These are phyloP conservation scores for Kodamaea sagamina DNA, from an alignment of 805 yeast species.

Conservation along the genomic window DNA sequence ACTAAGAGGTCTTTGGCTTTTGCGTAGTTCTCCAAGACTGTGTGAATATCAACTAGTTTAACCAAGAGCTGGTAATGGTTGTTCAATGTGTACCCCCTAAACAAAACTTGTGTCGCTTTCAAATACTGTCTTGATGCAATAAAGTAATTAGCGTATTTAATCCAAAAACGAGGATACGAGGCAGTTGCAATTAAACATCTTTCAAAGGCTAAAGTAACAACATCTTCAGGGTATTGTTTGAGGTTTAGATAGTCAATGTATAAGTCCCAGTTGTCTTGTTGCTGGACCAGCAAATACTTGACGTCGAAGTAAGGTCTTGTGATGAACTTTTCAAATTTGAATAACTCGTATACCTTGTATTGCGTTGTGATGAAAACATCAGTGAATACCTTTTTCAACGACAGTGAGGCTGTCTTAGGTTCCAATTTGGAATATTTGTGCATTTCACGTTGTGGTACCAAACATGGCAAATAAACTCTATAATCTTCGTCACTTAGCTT, in stretches of 20 bases:
- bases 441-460: slow-evolving; percentile 24
- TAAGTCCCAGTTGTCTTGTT: slow-evolving; percentile 57
- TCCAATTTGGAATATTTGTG: slow-evolving; percentile 16
- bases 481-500: slow-evolving; percentile 13
- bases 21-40: slow-evolving; percentile 35
- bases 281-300: slow-evolving; percentile 39
- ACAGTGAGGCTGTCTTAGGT: slow-evolving; percentile 32
- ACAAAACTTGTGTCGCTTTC: slow-evolving; percentile 42
- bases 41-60: slow-evolving; percentile 47
- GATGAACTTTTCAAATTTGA: slow-evolving; percentile 45
- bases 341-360: slow-evolving; percentile 50
- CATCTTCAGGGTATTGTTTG: slow-evolving; percentile 24
- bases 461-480: slow-evolving; percentile 11
- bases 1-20: slow-evolving; percentile 41
- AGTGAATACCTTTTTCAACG: slow-evolving; percentile 48
- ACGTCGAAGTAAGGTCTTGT: slow-evolving; percentile 40
- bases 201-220: slow-evolving; percentile 42
- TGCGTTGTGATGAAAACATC: slow-evolving; percentile 61
- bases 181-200: slow-evolving; percentile 51
- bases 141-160: slow-evolving; percentile 49
- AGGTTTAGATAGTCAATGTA: slow-evolving; percentile 59
- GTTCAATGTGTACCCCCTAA: slow-evolving; percentile 34
- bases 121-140: slow-evolving; percentile 24
- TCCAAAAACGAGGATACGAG: slow-evolving; percentile 50
- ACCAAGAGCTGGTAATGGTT: slow-evolving; percentile 33